A percentile compares a stretch with the other conserved stretches of the same genome.
Evolutionary conservation across 495 filamentous ascomycete genomes (phyloP).

Genomic region (Lepidopterella palustris): DNA sequence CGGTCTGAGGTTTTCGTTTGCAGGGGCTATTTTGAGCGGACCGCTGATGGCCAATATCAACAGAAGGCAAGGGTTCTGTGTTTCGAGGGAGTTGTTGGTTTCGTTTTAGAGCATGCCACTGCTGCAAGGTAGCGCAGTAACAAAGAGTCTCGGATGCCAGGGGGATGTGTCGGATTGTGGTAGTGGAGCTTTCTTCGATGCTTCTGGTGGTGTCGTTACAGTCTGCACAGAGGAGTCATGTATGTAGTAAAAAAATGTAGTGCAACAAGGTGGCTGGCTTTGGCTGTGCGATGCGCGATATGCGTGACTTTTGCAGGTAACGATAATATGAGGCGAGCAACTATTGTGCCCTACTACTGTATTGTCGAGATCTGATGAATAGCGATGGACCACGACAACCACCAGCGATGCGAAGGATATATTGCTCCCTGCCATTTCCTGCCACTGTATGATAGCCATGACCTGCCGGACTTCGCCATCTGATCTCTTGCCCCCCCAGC

Average conservation of each 20-base stretch:
- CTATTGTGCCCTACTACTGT: too few relatives aligned
- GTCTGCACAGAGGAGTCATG: slow-evolving; percentile 1
- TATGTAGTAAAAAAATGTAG: background rate
- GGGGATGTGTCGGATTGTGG: slow-evolving; percentile 9
- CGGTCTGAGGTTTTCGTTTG: slow-evolving; percentile 8
- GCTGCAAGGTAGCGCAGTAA: slow-evolving; percentile 10
- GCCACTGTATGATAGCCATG: slow-evolving; percentile 11
- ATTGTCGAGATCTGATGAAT: slow-evolving; percentile 5
- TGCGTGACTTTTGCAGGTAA: background rate
- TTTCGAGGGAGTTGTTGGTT: slow-evolving; percentile 11
- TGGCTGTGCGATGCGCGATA: slow-evolving; percentile 1
- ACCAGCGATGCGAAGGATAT: slow-evolving; percentile 2
- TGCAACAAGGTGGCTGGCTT: background rate
- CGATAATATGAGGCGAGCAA: background rate
- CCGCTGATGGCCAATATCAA: slow-evolving; percentile 17
- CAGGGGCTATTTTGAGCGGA: slow-evolving; percentile 20
- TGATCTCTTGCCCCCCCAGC: too few relatives aligned
- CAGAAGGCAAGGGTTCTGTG: slow-evolving; percentile 7
- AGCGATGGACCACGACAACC: slow-evolving; percentile 1
- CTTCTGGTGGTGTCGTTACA: background rate
- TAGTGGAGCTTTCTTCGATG: background rate
- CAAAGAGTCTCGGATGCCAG: slow-evolving; percentile 1
- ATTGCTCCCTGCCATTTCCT: slow-evolving; percentile 17
- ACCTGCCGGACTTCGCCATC: slow-evolving; percentile 19
- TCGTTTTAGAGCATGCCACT: slow-evolving; percentile 24